Base-by-base conservation (phyloP, 31 red algal genomes). In the Pterothamnion heteromorphum region DNA sequence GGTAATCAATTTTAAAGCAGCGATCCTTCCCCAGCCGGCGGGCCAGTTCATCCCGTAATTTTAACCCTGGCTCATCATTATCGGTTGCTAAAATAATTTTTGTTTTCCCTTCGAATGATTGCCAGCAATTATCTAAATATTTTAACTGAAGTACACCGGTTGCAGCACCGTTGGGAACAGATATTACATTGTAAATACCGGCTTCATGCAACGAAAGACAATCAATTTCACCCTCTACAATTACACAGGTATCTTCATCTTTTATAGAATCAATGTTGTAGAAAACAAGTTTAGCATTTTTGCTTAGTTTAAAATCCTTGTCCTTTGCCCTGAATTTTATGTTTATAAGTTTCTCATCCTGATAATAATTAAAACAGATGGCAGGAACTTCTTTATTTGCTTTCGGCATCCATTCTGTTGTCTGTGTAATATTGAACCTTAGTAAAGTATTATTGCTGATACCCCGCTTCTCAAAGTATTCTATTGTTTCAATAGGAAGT, bases 241-340 rank as follows among this genome's bases (percentile, higher is more conserved):
- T 76, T 30, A 76, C 72, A 76, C 72, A 76, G 26, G 26, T 30
- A 30, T 26, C 23, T 30, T 26, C 72, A 32, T 26, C 26, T 76
- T 76, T 76, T 30, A 76, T 76, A 76, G 30, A 32, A 76, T 76
- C 72, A 30, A 76, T 30, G 30, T 32, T 32, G 30, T 76, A 76
- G 26, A 76, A 30, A 32, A 76, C 30, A 26, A 76, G 23, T 32
- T 76, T 32, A 76, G 72, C 23, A 26, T 32, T 32, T 76, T 76
- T 76, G 72, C 30, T 76, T 30, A 76, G 72, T 76, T 76, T 76
- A 76, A 76, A 76, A 32, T 76, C 30, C 72, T 76, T 76, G 26
- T 76, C 26, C 30, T 26, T 30, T 26, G 23, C 72, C 30, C 72
- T 76, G 30, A 76, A 76, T 32, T 76, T 76, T 76, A 76, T 32